Percentiles rank a stretch among this genome's conserved stretches.
Conservation (phyloP, 805 yeast species). For the Ogataea corticis region DNA sequence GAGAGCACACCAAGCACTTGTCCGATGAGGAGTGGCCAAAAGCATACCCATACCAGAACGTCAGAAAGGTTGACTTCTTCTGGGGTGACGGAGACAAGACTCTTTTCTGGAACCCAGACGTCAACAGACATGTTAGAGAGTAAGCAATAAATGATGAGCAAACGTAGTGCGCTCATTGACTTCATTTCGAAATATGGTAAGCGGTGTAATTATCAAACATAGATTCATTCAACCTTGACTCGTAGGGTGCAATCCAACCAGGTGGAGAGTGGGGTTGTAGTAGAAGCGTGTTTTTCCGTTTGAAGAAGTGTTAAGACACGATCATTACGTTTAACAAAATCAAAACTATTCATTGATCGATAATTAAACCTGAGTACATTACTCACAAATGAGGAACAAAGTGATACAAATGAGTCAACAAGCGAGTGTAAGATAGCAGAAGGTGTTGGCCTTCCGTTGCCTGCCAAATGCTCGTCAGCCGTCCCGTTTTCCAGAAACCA, state of each 20-base stretch:
- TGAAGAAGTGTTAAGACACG: too few species aligned
- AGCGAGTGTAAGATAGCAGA: too few species aligned
- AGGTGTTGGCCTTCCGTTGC: too few species aligned
- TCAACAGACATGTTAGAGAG: conserved; percentile 76
- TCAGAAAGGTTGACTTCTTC: conserved; percentile 85
- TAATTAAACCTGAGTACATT: too few species aligned
- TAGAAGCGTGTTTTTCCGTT: too few species aligned
- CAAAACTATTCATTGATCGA: too few species aligned
- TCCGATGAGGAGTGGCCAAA: conserved; percentile 92
- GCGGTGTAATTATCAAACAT: conserved; percentile 4
- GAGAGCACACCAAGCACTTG: conserved; percentile 69
- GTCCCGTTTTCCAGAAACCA: background rate
- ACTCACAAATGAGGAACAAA: too few species aligned
- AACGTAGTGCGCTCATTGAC: background rate
- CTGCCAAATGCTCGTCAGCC: background rate
- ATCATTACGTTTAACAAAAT: too few species aligned
- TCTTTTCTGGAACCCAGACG: conserved; percentile 90
- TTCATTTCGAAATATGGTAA: background rate
- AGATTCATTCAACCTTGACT: too few species aligned
- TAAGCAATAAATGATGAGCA: conserved; percentile 26
- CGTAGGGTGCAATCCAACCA: too few species aligned
- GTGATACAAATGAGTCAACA: too few species aligned
- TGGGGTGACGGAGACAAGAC: conserved; percentile 99
- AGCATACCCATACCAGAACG: conserved; percentile 88
- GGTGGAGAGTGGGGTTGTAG: too few species aligned